Evolutionary conservation across 129 eudicot species (phyloP).

Genomic region (Lactuca saligna): DNA sequence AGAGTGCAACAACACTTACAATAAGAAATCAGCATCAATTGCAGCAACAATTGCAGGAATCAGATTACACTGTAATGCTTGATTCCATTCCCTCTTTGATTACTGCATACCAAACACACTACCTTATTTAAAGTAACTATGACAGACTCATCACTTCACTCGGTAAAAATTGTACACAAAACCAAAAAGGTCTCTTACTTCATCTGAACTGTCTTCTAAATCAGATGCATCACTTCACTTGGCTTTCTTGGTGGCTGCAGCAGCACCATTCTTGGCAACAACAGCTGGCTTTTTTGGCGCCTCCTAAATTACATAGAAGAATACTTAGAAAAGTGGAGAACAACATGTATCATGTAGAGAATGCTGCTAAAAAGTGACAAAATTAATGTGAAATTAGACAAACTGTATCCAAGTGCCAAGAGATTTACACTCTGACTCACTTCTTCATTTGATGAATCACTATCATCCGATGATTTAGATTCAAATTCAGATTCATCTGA

Average conservation of each 20-base stretch:
- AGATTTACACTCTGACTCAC: not conserved
- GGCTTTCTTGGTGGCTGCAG: constrained; percentile 42
- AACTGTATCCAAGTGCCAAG: not conserved
- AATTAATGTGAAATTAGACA: too few species aligned
- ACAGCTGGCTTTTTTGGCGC: constrained; percentile 33
- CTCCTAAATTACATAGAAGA: constrained; percentile 12
- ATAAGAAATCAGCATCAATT: too few species aligned
- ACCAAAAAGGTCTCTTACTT: not conserved
- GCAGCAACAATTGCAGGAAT: too few species aligned
- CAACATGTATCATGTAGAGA: too few species aligned
- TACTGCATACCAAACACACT: too few species aligned
- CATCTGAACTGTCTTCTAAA: constrained; percentile 52
- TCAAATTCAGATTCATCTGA: constrained; percentile 20
- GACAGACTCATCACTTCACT: too few species aligned
- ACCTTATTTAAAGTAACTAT: too few species aligned
- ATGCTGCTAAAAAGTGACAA: too few species aligned
- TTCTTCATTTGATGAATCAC: constrained; percentile 13
- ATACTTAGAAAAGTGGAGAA: not conserved
- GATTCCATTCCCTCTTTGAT: too few species aligned
- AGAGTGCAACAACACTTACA: too few species aligned
- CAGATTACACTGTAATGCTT: too few species aligned
- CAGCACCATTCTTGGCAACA: constrained; percentile 45
- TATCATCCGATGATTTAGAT: not conserved
- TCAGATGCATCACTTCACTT: constrained; percentile 56
- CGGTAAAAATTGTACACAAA: too few species aligned